phyloP scores from a whole-genome alignment of 2,329 filamentous ascomycete species.

The Ceratocystis alfenasii region DNA sequence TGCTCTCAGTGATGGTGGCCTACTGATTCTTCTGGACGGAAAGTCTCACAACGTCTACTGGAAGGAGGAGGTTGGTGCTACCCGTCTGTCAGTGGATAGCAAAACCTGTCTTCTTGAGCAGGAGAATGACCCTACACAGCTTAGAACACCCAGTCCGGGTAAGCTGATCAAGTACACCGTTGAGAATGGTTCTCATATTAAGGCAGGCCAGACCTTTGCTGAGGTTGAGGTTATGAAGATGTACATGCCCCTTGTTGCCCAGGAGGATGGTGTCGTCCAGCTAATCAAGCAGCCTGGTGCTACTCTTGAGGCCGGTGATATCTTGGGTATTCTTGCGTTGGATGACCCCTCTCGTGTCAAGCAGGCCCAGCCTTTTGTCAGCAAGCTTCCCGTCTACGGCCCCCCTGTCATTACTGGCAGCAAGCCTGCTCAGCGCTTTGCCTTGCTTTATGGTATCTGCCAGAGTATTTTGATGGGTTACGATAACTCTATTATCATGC shows the following conservation, averaged over 20 bases:
- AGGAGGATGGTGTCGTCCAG: constrained; percentile 92
- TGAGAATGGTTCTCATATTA: constrained; percentile 87
- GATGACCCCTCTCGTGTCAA: constrained; percentile 95
- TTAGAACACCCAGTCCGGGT: constrained; percentile 85
- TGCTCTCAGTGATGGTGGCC: constrained; percentile 82
- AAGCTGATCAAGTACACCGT: constrained; percentile 98
- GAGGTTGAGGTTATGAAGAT: constrained; percentile 99
- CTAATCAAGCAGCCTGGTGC: constrained; percentile 98
- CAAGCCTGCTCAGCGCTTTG: constrained; percentile 84
- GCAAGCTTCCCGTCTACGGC: constrained; percentile 77
- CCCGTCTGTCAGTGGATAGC: constrained; percentile 88
- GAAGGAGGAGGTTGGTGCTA: constrained; percentile 97
- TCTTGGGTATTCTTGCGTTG: constrained; percentile 89
- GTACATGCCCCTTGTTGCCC: constrained; percentile 96
- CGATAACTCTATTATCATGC: constrained; percentile 97
- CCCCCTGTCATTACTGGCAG: constrained; percentile 75
- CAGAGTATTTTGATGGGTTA: constrained; percentile 83
- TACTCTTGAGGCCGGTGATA: constrained; percentile 95
- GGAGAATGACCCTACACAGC: constrained; percentile 96
- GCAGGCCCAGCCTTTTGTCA: constrained; percentile 86
- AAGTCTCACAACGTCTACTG: constrained; percentile 98
- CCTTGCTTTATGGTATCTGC: constrained; percentile 63
- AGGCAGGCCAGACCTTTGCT: constrained; percentile 82
- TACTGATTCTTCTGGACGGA: constrained; percentile 79
- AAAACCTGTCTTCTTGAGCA: constrained; percentile 97